These are phyloP conservation scores for Boletus sp. DNA, from an alignment of 1,284 basidiomycete genomes.

Conservation along the genomic window DNA sequence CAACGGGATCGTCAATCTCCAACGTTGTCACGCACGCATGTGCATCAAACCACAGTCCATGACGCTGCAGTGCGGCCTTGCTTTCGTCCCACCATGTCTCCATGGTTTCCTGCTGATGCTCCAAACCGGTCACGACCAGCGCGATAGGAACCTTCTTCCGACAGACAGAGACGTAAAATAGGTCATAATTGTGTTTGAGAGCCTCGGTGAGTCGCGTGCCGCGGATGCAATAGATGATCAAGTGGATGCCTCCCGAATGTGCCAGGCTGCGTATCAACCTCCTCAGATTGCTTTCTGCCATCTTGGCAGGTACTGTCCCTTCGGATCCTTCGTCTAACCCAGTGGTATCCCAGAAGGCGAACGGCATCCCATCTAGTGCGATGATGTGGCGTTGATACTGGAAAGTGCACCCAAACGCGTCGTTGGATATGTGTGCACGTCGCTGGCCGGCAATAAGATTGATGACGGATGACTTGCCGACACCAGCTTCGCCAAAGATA, in stretches of 20 bases:
- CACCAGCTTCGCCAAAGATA: constrained; percentile 14
- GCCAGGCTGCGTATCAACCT: constrained; percentile 6
- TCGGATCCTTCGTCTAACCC: constrained; percentile 14
- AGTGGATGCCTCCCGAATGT: constrained; percentile 30
- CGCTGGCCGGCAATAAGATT: constrained; percentile 14
- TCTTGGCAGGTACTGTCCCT: constrained; percentile 14
- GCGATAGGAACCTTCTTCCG: constrained; percentile 24
- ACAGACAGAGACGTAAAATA: constrained; percentile 24
- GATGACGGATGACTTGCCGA: constrained; percentile 17
- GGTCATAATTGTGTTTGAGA: constrained; percentile 25
- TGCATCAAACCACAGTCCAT: constrained; percentile 7
- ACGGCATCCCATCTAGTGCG: background rate
- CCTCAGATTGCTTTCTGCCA: constrained; percentile 12
- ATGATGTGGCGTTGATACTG: constrained; percentile 1
- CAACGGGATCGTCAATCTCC: background rate
- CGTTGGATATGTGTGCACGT: constrained; percentile 5
- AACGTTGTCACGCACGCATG: constrained; percentile 13
- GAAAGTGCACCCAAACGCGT: constrained; percentile 10
- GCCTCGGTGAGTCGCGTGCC: constrained; percentile 21
- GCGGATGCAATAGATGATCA: constrained; percentile 40
- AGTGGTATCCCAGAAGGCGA: constrained; percentile 14
- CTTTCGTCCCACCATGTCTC: constrained; percentile 11
- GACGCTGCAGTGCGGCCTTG: background rate
- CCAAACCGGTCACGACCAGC: constrained; percentile 23
- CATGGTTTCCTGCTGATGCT: constrained; percentile 3